Evolutionary conservation across 2,329 filamentous ascomycete species (phyloP), one percentile per base, ranked within the genome.

Genomic region (Hymenoscyphus infarciens): DNA sequence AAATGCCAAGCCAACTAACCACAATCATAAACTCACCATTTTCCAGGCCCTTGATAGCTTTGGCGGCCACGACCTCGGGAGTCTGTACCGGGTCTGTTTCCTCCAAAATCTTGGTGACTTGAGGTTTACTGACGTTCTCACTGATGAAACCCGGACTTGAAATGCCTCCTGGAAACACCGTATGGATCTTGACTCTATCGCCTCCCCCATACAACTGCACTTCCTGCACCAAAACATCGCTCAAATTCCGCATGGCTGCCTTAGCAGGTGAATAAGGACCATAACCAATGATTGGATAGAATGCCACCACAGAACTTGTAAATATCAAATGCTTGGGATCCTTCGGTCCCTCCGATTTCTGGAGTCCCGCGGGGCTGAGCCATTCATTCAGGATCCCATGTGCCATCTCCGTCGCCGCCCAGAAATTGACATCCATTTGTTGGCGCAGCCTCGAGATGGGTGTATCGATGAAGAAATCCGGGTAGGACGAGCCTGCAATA

Each of bases 361-460:
- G 71, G 8, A 79, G 75, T 4, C 75, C 76, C 10, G 76, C 75
- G 13, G 81, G 80, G 3, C 78, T 77, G 54, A 92, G 83, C 94
- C 94, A 97, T 64, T 84, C 82, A 59, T 83, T 83, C 65, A 97
- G 78, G 19, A 89, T 86, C 22, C 91, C 87, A 74, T 96, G 92
- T 42, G 92, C 89, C 77, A 96, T 90, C 75, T 96, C 95, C 49
- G 89, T 88, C 33, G 87, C 87, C 57, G 91, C 90, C 83, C 88
- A 97, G 79, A 91, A 98, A 77, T 97, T 94, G 69, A 94, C 84
- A 73, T 97, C 91, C 91, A 97, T 97, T 75, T 96, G 91, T 67
- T 82, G 80, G 52, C 88, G 84, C 68, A 92, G 79, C 11, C 83
- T 83, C 7, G 86, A 78, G 59, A 91, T 79, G 8, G 89, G 82